phyloP scores from a whole-genome alignment of 192 early-diverging fungal species.

The Glomus cerebriforme region DNA sequence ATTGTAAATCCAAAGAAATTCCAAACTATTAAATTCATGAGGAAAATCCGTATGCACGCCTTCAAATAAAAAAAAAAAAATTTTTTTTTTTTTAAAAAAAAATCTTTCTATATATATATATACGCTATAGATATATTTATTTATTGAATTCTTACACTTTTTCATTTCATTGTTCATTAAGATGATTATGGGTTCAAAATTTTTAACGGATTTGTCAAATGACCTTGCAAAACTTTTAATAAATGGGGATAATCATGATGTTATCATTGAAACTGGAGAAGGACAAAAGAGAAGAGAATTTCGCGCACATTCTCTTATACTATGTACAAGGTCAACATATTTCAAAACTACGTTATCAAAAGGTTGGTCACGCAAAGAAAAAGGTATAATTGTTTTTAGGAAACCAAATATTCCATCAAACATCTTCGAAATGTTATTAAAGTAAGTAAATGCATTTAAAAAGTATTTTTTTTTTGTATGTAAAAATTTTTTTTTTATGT shows the following conservation, averaged over 20 bases:
- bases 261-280: neutral
- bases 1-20: neutral
- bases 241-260: neutral
- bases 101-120: no score
- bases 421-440: slow-evolving; percentile 7
- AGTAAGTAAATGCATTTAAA: neutral
- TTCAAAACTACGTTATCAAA: slow-evolving; percentile 5
- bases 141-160: no score
- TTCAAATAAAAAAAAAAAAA: neutral
- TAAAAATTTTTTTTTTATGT: neutral
- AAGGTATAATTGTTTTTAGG: slow-evolving; percentile 9
- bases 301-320: slow-evolving; percentile 8
- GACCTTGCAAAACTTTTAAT: neutral
- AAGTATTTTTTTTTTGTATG: neutral
- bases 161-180: neutral
- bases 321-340: slow-evolving; percentile 18
- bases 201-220: neutral
- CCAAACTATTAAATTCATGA: neutral
- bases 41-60: neutral
- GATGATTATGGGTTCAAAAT: neutral
- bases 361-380: slow-evolving; percentile 1
- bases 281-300: neutral
- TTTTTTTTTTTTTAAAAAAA: no score
- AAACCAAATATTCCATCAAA: slow-evolving; percentile 23
- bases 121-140: no score